Evolutionary conservation across 192 early-diverging fungal genomes (phyloP).

Genomic region (Umbelopsis sp.): DNA sequence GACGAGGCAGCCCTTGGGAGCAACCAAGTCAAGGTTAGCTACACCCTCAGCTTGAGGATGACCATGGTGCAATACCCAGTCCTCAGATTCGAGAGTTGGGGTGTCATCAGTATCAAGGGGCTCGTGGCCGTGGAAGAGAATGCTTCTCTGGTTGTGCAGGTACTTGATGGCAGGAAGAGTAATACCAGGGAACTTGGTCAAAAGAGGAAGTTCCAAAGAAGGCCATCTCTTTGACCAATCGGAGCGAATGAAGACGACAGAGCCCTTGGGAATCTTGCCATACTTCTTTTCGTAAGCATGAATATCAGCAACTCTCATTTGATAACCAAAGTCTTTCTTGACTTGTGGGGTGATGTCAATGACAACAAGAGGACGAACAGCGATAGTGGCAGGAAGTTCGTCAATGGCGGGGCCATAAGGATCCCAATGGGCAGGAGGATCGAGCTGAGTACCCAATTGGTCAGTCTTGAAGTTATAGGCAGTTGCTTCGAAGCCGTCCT

Average conservation of each 20-base stretch:
- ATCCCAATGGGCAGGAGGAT: conserved; percentile 53
- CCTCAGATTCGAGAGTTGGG: conserved; percentile 44
- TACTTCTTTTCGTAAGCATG: conserved; percentile 42
- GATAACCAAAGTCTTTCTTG: conserved; percentile 41
- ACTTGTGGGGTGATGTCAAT: conserved; percentile 49
- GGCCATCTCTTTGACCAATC: conserved; percentile 57
- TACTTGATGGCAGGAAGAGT: conserved; percentile 46
- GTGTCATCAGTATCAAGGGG: conserved; percentile 57
- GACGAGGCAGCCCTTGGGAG: conserved; percentile 51
- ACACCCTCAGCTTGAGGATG: conserved; percentile 56
- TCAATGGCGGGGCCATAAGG: conserved; percentile 45
- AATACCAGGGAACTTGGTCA: conserved; percentile 48
- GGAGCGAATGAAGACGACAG: conserved; percentile 55
- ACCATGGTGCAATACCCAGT: conserved; percentile 47
- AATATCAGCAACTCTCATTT: conserved; percentile 40
- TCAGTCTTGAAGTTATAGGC: conserved; percentile 54
- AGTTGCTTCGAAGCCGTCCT: conserved; percentile 47
- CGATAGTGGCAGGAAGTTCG: conserved; percentile 52
- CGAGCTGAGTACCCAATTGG: conserved; percentile 57
- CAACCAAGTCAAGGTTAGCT: conserved; percentile 48
- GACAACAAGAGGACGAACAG: conserved; percentile 52
- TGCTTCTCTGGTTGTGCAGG: conserved; percentile 44
- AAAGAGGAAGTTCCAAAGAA: conserved; percentile 44
- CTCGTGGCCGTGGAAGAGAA: conserved; percentile 56
- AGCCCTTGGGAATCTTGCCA: conserved; percentile 41